Conservation (phyloP, 2,329 filamentous ascomycete species). For the Trichoderma pleuroti region DNA sequence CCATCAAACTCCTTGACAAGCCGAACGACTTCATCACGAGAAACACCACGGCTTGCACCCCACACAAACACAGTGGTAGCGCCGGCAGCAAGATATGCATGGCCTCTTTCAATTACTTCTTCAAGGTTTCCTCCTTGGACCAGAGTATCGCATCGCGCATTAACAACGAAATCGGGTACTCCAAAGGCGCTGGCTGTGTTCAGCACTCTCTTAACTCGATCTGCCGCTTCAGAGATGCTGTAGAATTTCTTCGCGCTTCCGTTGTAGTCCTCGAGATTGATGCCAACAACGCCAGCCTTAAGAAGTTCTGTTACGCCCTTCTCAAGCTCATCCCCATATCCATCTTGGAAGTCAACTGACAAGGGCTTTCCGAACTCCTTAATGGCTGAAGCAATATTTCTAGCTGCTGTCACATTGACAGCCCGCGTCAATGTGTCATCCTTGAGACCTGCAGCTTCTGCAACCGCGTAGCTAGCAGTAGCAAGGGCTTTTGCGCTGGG, state of each 20-base stretch:
- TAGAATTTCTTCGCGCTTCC: background rate
- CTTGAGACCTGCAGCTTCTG: background rate
- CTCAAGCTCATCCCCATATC: constrained; percentile 9
- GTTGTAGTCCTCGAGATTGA: constrained; percentile 11
- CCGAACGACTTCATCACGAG: background rate
- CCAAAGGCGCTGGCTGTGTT: background rate
- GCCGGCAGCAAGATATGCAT: constrained; percentile 2
- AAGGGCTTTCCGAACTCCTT: constrained; percentile 8
- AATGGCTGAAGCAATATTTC: background rate
- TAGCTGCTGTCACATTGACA: background rate
- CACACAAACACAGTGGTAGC: constrained; percentile 11
- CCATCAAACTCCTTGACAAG: constrained; percentile 10
- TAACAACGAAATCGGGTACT: constrained; percentile 10
- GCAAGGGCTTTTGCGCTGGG: constrained; percentile 1
- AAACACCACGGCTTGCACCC: constrained; percentile 1
- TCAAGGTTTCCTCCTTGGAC: background rate
- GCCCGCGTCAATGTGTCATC: background rate
- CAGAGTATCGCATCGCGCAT: background rate
- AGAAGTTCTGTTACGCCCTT: background rate
- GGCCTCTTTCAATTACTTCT: constrained; percentile 2
- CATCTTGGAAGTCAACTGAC: constrained; percentile 7
- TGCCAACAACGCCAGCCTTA: background rate
- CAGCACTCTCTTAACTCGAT: background rate
- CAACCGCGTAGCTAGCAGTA: constrained; percentile 3
- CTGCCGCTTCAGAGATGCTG: background rate